Conservation (phyloP, 2,329 filamentous ascomycete species). For the Zopfia rhizophila region DNA sequence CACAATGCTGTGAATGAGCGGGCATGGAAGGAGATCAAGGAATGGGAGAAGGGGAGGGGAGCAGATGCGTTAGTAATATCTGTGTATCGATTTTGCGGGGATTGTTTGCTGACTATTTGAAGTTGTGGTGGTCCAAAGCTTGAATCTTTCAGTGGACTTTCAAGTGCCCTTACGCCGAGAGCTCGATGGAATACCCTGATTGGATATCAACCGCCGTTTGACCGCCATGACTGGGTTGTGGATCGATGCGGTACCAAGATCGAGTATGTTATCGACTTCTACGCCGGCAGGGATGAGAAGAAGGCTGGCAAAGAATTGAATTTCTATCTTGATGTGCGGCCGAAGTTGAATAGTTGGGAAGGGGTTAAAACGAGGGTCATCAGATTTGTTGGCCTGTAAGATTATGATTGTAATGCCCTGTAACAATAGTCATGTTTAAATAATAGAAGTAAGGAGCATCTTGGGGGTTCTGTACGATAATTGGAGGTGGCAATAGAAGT, state of each 20-base stretch:
- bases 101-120: slow-evolving; percentile 13
- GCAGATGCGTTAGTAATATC: slow-evolving; percentile 65
- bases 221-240: slow-evolving; percentile 96
- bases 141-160: slow-evolving; percentile 80
- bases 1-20: slow-evolving; percentile 99
- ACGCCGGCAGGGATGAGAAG: slow-evolving; percentile 73
- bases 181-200: slow-evolving; percentile 84
- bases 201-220: slow-evolving; percentile 92
- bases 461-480: no score
- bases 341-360: slow-evolving; percentile 72
- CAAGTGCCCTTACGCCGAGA: slow-evolving; percentile 75
- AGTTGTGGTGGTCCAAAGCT: slow-evolving; percentile 82
- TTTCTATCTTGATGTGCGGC: slow-evolving; percentile 73
- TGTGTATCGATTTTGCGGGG: not conserved
- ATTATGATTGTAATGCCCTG: no score
- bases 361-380: slow-evolving; percentile 67
- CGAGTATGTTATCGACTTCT: slow-evolving; percentile 99
- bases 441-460: no score
- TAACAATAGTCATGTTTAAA: no score
- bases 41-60: slow-evolving; percentile 79
- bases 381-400: slow-evolving; percentile 58
- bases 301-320: slow-evolving; percentile 61
- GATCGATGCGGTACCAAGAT: slow-evolving; percentile 86
- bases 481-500: no score
- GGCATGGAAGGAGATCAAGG: slow-evolving; percentile 90